Evolutionary conservation across 345 rosid genomes (phyloP), one percentile per base, ranked within the genome.

Genomic region (Eucalyptus marginata): DNA sequence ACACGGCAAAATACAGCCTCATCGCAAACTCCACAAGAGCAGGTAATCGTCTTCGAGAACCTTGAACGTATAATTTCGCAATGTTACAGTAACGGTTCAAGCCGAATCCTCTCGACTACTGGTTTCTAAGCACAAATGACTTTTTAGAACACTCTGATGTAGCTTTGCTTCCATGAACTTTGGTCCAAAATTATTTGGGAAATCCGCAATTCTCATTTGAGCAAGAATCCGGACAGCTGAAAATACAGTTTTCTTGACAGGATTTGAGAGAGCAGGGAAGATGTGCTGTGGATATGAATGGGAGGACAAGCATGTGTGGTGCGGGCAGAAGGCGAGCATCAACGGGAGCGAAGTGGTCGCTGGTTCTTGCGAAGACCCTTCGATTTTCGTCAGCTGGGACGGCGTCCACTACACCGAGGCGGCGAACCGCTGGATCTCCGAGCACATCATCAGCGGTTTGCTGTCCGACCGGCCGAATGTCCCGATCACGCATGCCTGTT

Each of bases 371-470:
- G 43, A 91, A 89, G 93, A 95, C 90, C 94, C 96, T 49, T 93
- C 94, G 14, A 51, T 64, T 17, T 91, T 62, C 85, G 87, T 92
- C 58, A 94, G 93, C 87, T 93, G 94, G 94, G 97, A 95, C 10
- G 96, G 97, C 8, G 94, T 92, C 29, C 95, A 93, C 87, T 91
- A 92, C 89, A 87, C 94, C 47, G 90, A 95, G 90, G 92, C 95
- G 51, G 98, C 98, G 36, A 96, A 92, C 91, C 93, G 79, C 58
- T 94, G 98, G 93, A 91, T 96, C 86, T 97, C 99, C 89, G 92
- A 91, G 85, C 97, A 90, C 80, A 94, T 95, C 24, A 90, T 92
- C 66, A 88, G 88, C 12, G 97, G 98, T 68, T 90, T 93, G 7
- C 87, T 93, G 84, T 91, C 93, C 10, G 95, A 97, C 64, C 95